Conservation (phyloP, 495 filamentous ascomycete species). For the Penicillium argentinense region DNA sequence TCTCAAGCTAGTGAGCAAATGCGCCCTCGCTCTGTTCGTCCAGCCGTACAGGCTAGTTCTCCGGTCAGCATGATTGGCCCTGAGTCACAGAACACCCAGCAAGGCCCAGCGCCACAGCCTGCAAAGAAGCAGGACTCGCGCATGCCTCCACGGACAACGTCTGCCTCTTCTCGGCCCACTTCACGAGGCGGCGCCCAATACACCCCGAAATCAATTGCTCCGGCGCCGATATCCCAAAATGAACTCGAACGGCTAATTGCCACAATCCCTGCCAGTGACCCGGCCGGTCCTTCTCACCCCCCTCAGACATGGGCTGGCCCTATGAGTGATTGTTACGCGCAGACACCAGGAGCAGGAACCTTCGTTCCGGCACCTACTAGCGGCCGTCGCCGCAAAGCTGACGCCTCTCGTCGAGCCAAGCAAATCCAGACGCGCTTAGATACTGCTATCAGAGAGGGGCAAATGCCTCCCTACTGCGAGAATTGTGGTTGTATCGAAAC, state of each 20-base stretch:
- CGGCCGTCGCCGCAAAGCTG: constrained; percentile 36
- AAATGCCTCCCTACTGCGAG: constrained; percentile 80
- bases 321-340: constrained; percentile 36
- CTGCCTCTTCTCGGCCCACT: constrained; percentile 34
- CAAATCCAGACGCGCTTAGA: constrained; percentile 56
- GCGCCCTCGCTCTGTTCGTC: constrained; percentile 43
- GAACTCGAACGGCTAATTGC: constrained; percentile 36
- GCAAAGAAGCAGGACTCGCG: constrained; percentile 18
- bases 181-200: constrained; percentile 38
- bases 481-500: constrained; percentile 96
- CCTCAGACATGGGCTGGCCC: constrained; percentile 47
- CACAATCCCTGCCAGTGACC: constrained; percentile 58
- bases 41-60: constrained; percentile 34
- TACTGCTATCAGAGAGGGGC: constrained; percentile 63
- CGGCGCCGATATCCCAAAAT: constrained; percentile 39
- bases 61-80: constrained; percentile 23
- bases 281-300: constrained; percentile 41
- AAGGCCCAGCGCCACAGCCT: constrained; percentile 11
- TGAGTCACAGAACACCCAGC: constrained; percentile 22
- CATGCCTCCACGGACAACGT: constrained; percentile 26
- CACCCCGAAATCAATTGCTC: constrained; percentile 41
- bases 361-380: constrained; percentile 29
- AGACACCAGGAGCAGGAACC: constrained; percentile 26
- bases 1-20: constrained; percentile 41
- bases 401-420: constrained; percentile 35